Evolutionary conservation across 768 basidiomycete genomes (phyloP).

Genomic region (Termitomyces sp.): DNA sequence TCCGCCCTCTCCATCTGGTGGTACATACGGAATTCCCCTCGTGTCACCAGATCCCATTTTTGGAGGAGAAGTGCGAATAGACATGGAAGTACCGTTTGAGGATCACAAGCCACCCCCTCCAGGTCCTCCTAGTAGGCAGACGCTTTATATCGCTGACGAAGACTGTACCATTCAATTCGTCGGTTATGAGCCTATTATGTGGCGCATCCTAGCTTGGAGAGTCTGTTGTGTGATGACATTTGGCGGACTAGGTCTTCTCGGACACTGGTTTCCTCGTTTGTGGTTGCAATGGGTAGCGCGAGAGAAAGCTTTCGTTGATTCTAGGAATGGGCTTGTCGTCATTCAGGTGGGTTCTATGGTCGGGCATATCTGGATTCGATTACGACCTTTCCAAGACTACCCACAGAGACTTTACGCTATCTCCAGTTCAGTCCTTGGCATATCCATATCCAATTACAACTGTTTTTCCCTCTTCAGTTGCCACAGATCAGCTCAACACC

Average conservation of each 20-base stretch:
- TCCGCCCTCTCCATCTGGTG: slow-evolving; percentile 53
- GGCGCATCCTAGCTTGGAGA: slow-evolving; percentile 69
- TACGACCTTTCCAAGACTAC: slow-evolving; percentile 56
- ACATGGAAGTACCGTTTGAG: slow-evolving; percentile 66
- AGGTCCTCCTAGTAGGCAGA: slow-evolving; percentile 83
- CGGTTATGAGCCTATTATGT: slow-evolving; percentile 67
- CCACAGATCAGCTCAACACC: slow-evolving; percentile 24
- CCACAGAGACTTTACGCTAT: slow-evolving; percentile 74
- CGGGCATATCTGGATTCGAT: neutral
- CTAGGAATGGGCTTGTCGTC: slow-evolving; percentile 70
- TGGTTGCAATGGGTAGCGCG: slow-evolving; percentile 87
- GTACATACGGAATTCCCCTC: slow-evolving; percentile 51
- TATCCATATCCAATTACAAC: slow-evolving; percentile 80
- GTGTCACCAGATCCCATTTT: slow-evolving; percentile 76
- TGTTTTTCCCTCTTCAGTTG: slow-evolving; percentile 53
- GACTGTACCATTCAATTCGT: slow-evolving; percentile 84
- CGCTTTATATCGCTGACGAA: slow-evolving; percentile 82
- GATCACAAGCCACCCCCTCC: slow-evolving; percentile 65
- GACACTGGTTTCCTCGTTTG: slow-evolving; percentile 88
- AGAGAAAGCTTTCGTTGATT: slow-evolving; percentile 77
- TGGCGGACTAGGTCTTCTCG: slow-evolving; percentile 74
- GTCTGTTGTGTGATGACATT: slow-evolving; percentile 58
- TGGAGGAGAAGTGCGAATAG: slow-evolving; percentile 77
- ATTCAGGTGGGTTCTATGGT: slow-evolving; percentile 66
- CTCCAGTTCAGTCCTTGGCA: slow-evolving; percentile 59